phyloP scores from a whole-genome alignment of 2,329 filamentous ascomycete species.

The Alternaria incomplexa region DNA sequence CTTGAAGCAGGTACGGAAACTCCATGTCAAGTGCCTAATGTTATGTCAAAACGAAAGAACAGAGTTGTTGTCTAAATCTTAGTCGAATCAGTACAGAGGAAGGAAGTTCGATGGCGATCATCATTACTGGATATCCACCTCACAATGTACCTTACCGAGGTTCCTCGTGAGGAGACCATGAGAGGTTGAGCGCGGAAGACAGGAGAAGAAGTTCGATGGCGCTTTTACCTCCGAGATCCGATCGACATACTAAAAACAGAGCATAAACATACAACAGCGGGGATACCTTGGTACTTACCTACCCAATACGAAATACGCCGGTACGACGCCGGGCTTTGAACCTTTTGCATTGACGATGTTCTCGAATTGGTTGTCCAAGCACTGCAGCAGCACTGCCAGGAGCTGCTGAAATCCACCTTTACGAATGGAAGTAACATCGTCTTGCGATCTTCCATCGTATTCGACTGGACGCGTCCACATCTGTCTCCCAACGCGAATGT shows the following conservation, averaged over 20 bases:
- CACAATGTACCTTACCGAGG: no score
- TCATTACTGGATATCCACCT: background rate
- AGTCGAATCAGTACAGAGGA: background rate
- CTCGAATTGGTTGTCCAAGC: background rate
- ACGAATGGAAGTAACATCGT: constrained; percentile 1
- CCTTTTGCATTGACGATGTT: background rate
- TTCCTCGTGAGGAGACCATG: background rate
- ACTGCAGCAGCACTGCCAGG: background rate
- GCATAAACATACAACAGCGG: background rate
- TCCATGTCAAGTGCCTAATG: no score
- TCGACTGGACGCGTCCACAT: background rate
- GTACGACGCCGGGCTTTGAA: background rate
- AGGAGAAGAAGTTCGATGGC: background rate
- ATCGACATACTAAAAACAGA: background rate
- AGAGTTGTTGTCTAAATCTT: background rate
- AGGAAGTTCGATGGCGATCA: background rate
- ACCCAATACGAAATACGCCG: background rate
- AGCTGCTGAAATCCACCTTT: background rate
- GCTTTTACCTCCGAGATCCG: background rate
- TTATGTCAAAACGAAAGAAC: no score
- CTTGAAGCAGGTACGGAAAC: no score
- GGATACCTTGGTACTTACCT: background rate
- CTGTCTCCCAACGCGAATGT: background rate
- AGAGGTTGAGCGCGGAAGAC: background rate
- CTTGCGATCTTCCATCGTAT: background rate